Percentiles rank a stretch among this genome's conserved stretches.
phyloP scores from a whole-genome alignment of 139 green algal genomes.

The Micractinium sp. region DNA sequence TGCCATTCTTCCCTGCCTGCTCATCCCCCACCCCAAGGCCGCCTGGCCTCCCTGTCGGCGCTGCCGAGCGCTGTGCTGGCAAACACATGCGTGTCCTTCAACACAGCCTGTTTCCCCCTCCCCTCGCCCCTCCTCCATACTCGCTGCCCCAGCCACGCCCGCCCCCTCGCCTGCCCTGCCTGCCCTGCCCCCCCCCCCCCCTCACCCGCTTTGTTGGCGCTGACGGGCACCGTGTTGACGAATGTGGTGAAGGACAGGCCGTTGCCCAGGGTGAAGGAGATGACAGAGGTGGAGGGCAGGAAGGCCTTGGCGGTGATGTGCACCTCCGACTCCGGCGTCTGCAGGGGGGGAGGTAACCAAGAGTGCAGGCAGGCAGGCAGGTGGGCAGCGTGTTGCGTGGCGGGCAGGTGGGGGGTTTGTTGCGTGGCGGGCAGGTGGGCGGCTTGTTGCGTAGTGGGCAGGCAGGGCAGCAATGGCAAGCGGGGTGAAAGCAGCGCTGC shows the following conservation, averaged over 20 bases:
- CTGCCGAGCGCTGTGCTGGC: too few relatives aligned
- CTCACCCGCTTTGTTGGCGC: not conserved
- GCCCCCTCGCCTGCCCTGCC: not conserved
- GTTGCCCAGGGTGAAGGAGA: conserved; percentile 78
- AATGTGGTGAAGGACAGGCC: conserved; percentile 76
- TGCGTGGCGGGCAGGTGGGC: too few relatives aligned
- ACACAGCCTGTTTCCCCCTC: not conserved
- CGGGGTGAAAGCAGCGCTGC: too few relatives aligned
- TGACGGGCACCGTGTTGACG: conserved; percentile 10
- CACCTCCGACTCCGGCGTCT: conserved; percentile 53
- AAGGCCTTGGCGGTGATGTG: conserved; percentile 70
- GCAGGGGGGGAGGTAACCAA: not conserved
- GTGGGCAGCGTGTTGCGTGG: too few relatives aligned
- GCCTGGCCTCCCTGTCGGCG: too few relatives aligned
- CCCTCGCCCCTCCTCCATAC: not conserved
- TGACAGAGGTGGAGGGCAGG: conserved; percentile 75
- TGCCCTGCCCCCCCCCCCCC: not conserved
- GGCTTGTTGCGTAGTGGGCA: too few relatives aligned
- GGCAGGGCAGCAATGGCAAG: not conserved
- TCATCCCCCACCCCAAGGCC: not conserved
- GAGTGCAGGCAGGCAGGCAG: not conserved
- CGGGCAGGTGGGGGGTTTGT: too few relatives aligned
- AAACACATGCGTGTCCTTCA: not conserved
- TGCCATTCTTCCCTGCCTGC: too few relatives aligned
- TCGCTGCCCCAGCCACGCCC: too few relatives aligned